These are phyloP conservation scores for Nakazawaea peltata DNA, from an alignment of 805 yeast species.

Conservation along the genomic window DNA sequence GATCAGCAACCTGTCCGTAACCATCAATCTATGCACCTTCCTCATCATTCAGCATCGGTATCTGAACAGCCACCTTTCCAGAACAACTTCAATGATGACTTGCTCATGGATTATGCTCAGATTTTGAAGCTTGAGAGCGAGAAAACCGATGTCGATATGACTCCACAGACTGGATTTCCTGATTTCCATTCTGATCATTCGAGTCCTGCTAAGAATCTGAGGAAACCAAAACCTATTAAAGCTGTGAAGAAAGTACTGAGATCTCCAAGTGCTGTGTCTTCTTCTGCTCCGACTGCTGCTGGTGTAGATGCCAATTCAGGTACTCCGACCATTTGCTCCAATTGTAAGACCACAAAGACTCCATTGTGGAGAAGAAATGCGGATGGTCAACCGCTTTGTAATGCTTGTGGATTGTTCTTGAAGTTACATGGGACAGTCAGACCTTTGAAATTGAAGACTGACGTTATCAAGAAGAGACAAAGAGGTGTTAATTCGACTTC, in stretches of 20 bases:
- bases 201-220: too few species aligned
- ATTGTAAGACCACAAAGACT: conserved; percentile 87
- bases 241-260: too few species aligned
- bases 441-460: conserved; percentile 85
- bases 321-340: conserved; percentile 50
- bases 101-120: conserved; percentile 7
- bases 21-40: too few species aligned
- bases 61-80: too few species aligned
- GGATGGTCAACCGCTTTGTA: conserved; percentile 87
- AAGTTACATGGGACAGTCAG: conserved; percentile 94
- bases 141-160: not conserved
- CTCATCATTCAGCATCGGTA: too few species aligned
- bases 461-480: conserved; percentile 87
- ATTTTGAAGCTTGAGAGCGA: not conserved
- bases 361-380: conserved; percentile 95
- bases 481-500: conserved; percentile 32
- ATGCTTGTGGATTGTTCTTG: conserved; percentile 91
- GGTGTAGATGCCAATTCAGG: too few species aligned
- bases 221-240: too few species aligned
- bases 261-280: too few species aligned
- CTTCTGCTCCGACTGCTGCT: too few species aligned
- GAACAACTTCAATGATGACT: conserved; percentile 5
- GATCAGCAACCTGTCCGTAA: too few species aligned
- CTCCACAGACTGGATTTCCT: too few species aligned
- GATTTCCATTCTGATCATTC: too few species aligned